Percentiles rank a stretch among this genome's conserved stretches.
Evolutionary conservation across 495 filamentous ascomycete species (phyloP).

Genomic region (Cladorrhinum samala): DNA sequence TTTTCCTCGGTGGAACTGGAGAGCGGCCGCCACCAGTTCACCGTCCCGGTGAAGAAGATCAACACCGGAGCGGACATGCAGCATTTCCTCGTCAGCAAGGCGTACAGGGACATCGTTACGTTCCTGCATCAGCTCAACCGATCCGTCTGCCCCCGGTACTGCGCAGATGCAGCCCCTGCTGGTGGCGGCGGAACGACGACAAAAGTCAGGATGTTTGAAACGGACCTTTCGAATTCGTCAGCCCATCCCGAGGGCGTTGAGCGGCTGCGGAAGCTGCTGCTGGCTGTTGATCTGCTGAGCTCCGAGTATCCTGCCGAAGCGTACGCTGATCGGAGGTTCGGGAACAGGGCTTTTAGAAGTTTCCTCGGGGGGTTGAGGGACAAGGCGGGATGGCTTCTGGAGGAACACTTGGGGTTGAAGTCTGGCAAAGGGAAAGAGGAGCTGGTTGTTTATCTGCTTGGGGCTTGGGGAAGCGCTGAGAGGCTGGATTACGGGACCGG

Average conservation of each 20-base stretch:
- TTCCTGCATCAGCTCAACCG: too few species aligned
- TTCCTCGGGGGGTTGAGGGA: slow-evolving; percentile 67
- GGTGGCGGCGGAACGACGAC: too few species aligned
- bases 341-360: slow-evolving; percentile 79
- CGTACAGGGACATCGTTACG: too few species aligned
- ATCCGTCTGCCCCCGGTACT: too few species aligned
- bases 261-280: slow-evolving; percentile 52
- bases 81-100: too few species aligned
- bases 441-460: slow-evolving; percentile 72
- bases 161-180: too few species aligned
- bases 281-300: slow-evolving; percentile 68
- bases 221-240: too few species aligned
- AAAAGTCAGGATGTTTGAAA: too few species aligned
- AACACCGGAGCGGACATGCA: too few species aligned
- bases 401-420: slow-evolving; percentile 36
- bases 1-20: too few species aligned
- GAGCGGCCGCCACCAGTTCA: too few species aligned
- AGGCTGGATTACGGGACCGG: slow-evolving; percentile 93
- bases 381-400: slow-evolving; percentile 46
- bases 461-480: slow-evolving; percentile 81
- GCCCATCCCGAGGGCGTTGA: slow-evolving; percentile 54
- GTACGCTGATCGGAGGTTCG: slow-evolving; percentile 75
- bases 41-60: too few species aligned
- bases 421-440: slow-evolving; percentile 43
- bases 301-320: slow-evolving; percentile 77